phyloP scores from a whole-genome alignment of 2,329 filamentous ascomycete species.

The Nemania sp. region DNA sequence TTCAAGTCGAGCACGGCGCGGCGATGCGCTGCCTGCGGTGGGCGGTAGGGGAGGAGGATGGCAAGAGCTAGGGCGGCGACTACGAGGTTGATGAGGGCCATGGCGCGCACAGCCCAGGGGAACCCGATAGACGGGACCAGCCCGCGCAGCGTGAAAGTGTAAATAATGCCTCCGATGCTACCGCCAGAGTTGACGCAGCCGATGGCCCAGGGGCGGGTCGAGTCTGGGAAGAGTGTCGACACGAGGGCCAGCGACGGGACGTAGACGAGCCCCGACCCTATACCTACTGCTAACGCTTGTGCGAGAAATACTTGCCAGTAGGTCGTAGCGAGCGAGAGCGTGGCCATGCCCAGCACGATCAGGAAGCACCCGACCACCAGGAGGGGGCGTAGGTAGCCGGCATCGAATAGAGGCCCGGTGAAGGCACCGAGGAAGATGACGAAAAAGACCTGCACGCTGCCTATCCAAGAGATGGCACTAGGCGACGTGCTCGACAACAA shows the following conservation, averaged over 20 bases:
- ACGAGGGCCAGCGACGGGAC: conserved; percentile 62
- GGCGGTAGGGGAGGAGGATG: conserved; percentile 16
- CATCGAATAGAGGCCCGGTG: conserved; percentile 31
- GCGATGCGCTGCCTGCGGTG: conserved; percentile 3
- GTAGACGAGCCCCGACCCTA: conserved; percentile 62
- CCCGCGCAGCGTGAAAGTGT: conserved; percentile 64
- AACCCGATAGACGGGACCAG: conserved; percentile 20
- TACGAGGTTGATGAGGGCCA: conserved; percentile 14
- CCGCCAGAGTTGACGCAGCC: conserved; percentile 71
- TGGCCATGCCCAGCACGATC: conserved; percentile 61
- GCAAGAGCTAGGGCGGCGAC: conserved; percentile 18
- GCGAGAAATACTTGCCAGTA: conserved; percentile 57
- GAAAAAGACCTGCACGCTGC: conserved; percentile 56
- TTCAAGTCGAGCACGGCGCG: conserved; percentile 17
- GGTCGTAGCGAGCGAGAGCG: conserved; percentile 62
- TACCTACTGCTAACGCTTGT: conserved; percentile 51
- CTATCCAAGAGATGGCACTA: conserved; percentile 54
- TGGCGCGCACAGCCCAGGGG: conserved; percentile 17
- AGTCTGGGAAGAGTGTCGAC: conserved; percentile 65
- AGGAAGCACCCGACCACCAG: conserved; percentile 22
- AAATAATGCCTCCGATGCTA: conserved; percentile 53
- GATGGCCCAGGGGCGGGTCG: conserved; percentile 68
- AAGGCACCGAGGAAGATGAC: conserved; percentile 23
- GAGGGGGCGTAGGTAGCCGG: conserved; percentile 51
- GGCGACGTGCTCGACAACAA: conserved; percentile 10